These are phyloP conservation scores for Lactarius deliciosus DNA, from an alignment of 768 basidiomycete species.

Conservation along the genomic window DNA sequence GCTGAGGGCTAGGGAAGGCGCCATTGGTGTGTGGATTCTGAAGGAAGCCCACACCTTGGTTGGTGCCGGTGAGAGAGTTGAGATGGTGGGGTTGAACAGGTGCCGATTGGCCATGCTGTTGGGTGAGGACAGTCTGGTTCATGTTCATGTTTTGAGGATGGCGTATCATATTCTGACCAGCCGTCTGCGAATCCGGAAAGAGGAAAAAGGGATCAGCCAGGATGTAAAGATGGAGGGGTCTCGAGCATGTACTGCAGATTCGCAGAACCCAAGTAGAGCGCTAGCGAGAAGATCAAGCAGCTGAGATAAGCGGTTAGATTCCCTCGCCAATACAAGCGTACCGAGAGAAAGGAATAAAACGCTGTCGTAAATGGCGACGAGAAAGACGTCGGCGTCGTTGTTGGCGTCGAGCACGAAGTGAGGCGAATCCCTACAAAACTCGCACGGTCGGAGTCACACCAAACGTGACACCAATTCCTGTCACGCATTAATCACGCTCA, in stretches of 20 bases:
- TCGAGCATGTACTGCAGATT: slow-evolving; percentile 31
- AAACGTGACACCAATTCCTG: slow-evolving; percentile 18
- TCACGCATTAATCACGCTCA: slow-evolving; percentile 18
- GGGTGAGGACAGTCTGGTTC: slow-evolving; percentile 39
- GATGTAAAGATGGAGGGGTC: slow-evolving; percentile 29
- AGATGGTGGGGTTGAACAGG: slow-evolving; percentile 41
- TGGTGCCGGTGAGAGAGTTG: slow-evolving; percentile 38
- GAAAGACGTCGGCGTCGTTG: slow-evolving; percentile 27
- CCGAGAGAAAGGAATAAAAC: slow-evolving; percentile 22
- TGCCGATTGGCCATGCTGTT: slow-evolving; percentile 43
- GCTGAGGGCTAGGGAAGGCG: slow-evolving; percentile 10
- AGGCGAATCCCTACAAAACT: slow-evolving; percentile 30
- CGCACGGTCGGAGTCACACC: slow-evolving; percentile 31
- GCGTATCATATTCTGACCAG: slow-evolving; percentile 54
- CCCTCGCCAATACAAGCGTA: slow-evolving; percentile 23
- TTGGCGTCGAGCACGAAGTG: slow-evolving; percentile 32
- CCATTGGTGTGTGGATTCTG: slow-evolving; percentile 30
- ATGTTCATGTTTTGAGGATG: slow-evolving; percentile 39
- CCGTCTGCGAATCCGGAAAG: slow-evolving; percentile 39
- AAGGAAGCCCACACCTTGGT: slow-evolving; percentile 37
- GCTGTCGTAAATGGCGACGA: slow-evolving; percentile 18
- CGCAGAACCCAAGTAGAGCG: slow-evolving; percentile 25
- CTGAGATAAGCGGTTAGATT: slow-evolving; percentile 31
- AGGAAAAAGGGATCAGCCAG: slow-evolving; percentile 20
- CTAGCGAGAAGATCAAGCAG: slow-evolving; percentile 27